Conservation (phyloP, 352 stramenopile genomes). For the Globisporangium orthogonon region DNA sequence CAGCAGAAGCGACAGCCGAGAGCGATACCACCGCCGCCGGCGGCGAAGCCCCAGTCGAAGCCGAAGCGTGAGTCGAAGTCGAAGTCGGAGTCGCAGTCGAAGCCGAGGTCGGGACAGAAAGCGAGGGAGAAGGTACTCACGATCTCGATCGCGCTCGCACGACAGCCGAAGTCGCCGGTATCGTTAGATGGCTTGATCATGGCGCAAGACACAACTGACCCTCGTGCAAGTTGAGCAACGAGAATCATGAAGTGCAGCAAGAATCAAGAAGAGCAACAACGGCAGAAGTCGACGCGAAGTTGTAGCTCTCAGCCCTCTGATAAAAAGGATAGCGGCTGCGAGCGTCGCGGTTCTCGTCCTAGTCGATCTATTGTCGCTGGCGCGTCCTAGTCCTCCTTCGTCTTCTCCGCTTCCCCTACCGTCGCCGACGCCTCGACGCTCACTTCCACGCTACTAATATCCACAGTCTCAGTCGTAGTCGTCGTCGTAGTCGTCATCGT, state of each 20-base stretch:
- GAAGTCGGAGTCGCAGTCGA: conserved; percentile 9
- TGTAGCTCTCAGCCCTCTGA: not conserved
- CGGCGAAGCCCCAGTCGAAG: conserved; percentile 11
- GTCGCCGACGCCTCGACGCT: conserved; percentile 5
- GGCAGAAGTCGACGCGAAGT: conserved; percentile 4
- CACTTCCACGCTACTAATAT: conserved; percentile 14
- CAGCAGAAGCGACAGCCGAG: conserved; percentile 11
- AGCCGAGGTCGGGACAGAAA: conserved; percentile 5
- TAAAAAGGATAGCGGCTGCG: conserved; percentile 3
- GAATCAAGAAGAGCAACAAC: not conserved
- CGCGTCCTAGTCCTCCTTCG: conserved; percentile 8
- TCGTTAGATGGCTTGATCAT: not conserved
- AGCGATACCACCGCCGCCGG: conserved; percentile 15
- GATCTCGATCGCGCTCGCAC: conserved; percentile 22
- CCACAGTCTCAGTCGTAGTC: conserved; percentile 3
- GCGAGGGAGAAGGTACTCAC: conserved; percentile 12
- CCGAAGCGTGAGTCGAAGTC: conserved; percentile 4
- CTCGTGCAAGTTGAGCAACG: not conserved
- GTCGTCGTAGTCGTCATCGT: conserved; percentile 4
- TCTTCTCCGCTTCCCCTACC: conserved; percentile 2
- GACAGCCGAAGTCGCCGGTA: conserved; percentile 14
- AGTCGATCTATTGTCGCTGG: conserved; percentile 13
- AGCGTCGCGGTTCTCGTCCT: conserved; percentile 3
- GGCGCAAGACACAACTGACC: not conserved
- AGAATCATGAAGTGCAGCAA: not conserved